phyloP scores from a whole-genome alignment of 1,284 basidiomycete species.

The Puccinia triticina region DNA sequence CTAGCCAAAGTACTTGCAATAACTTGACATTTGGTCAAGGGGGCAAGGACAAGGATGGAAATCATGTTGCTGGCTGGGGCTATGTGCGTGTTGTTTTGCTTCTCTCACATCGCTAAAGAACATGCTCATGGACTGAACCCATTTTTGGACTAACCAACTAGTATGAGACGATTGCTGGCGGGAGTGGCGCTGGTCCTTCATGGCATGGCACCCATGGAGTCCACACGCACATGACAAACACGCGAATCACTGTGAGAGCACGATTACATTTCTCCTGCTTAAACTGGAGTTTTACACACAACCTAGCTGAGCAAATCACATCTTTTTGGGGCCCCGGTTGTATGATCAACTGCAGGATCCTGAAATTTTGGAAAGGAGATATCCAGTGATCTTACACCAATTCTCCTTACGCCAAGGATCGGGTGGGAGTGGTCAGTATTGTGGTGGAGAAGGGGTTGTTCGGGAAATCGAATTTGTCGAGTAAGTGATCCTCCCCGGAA shows the following conservation, averaged over 20 bases:
- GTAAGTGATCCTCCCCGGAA: constrained; percentile 52
- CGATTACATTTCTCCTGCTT: neutral
- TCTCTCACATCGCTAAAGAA: neutral
- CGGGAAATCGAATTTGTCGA: constrained; percentile 86
- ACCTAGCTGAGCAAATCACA: neutral
- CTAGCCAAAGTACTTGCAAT: constrained; percentile 85
- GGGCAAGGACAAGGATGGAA: constrained; percentile 79
- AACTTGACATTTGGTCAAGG: constrained; percentile 89
- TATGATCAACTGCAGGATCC: constrained; percentile 76
- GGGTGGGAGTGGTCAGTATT: constrained; percentile 76
- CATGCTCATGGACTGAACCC: neutral
- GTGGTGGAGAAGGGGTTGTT: constrained; percentile 83
- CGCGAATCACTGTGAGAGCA: constrained; percentile 61
- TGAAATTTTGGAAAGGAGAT: constrained; percentile 86
- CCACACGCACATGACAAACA: constrained; percentile 81
- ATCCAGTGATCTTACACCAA: constrained; percentile 79
- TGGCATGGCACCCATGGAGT: constrained; percentile 73
- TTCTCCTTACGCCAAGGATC: constrained; percentile 78
- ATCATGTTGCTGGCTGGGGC: constrained; percentile 78
- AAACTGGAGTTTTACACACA: neutral
- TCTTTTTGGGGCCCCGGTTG: neutral
- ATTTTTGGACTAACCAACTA: constrained; percentile 9
- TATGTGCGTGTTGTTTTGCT: constrained; percentile 63
- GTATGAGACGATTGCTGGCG: constrained; percentile 79
- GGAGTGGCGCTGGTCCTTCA: constrained; percentile 82